A percentile compares a stretch with the other conserved stretches of the same genome.
Conservation (phyloP, 2,329 filamentous ascomycete species). For the Pezicula neosporulosa region DNA sequence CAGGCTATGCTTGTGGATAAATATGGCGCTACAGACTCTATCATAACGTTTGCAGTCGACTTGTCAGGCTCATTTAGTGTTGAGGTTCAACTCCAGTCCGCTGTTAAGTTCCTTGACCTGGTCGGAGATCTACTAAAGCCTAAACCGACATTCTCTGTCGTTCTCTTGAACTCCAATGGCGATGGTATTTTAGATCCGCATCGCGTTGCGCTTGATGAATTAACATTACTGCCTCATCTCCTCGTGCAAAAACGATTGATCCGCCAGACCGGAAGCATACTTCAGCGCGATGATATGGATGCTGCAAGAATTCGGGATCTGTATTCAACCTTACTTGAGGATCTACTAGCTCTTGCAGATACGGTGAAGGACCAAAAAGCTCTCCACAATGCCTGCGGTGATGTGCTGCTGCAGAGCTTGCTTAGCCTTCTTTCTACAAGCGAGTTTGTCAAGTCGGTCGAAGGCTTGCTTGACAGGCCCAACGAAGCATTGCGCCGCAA, state of each 20-base stretch:
- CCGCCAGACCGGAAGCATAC: conserved; percentile 50
- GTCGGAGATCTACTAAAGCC: conserved; percentile 72
- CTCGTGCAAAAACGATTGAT: conserved; percentile 56
- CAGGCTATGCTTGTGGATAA: conserved; percentile 88
- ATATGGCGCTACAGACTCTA: conserved; percentile 72
- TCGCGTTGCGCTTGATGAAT: conserved; percentile 49
- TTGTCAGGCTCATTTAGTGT: conserved; percentile 71
- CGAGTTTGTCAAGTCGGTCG: conserved; percentile 86
- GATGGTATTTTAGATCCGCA: conserved; percentile 39
- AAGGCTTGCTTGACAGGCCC: conserved; percentile 73
- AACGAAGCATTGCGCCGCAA: conserved; percentile 74
- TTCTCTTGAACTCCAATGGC: conserved; percentile 63
- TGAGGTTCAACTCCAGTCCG: conserved; percentile 72
- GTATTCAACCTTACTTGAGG: conserved; percentile 67
- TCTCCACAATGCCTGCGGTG: conserved; percentile 58
- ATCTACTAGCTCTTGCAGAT: conserved; percentile 63
- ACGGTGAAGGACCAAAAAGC: conserved; percentile 53
- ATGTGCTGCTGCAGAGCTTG: conserved; percentile 73
- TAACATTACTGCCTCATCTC: conserved; percentile 54
- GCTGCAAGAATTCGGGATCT: conserved; percentile 62
- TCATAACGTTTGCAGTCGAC: conserved; percentile 71
- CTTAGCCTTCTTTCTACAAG: conserved; percentile 80
- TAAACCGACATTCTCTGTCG: conserved; percentile 69
- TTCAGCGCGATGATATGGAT: conserved; percentile 62
- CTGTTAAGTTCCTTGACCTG: conserved; percentile 73